Conservation (phyloP, 2,329 filamentous ascomycete genomes). For the Venturia carpophila region DNA sequence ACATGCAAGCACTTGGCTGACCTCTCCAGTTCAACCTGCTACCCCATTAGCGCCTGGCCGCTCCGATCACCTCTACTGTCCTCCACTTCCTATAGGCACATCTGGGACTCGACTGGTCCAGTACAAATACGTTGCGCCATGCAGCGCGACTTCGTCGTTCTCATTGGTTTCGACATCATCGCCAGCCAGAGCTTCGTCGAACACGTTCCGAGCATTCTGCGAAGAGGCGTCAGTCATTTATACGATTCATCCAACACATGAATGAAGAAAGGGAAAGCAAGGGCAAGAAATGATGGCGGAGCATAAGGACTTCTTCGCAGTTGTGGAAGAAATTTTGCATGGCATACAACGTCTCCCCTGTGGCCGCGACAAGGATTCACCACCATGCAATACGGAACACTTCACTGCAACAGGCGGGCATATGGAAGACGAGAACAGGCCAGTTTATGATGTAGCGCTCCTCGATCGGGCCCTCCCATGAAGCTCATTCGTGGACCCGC, state of each 20-base stretch:
- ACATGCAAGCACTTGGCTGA: not conserved
- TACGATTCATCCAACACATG: not conserved
- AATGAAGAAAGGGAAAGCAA: not conserved
- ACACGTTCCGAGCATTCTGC: constrained; percentile 39
- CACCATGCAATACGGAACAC: no score
- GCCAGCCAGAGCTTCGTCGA: constrained; percentile 46
- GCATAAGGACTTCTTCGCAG: not conserved
- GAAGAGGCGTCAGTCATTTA: constrained; percentile 2
- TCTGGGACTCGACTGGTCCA: constrained; percentile 49
- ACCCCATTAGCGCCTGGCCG: not conserved
- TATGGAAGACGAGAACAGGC: no score
- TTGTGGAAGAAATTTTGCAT: no score
- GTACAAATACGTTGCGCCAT: constrained; percentile 55
- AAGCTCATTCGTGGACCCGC: no score
- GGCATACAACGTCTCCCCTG: no score
- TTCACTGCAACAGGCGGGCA: no score
- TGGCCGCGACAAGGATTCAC: no score
- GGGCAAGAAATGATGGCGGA: not conserved
- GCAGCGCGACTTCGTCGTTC: constrained; percentile 54
- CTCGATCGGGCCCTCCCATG: no score
- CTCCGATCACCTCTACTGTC: not conserved
- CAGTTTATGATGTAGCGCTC: no score
- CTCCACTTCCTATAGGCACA: constrained; percentile 7
- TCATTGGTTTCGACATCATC: constrained; percentile 52
- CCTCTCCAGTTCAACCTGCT: not conserved